phyloP scores from a whole-genome alignment of 257 asterid species.

The Solanum virginianum region DNA sequence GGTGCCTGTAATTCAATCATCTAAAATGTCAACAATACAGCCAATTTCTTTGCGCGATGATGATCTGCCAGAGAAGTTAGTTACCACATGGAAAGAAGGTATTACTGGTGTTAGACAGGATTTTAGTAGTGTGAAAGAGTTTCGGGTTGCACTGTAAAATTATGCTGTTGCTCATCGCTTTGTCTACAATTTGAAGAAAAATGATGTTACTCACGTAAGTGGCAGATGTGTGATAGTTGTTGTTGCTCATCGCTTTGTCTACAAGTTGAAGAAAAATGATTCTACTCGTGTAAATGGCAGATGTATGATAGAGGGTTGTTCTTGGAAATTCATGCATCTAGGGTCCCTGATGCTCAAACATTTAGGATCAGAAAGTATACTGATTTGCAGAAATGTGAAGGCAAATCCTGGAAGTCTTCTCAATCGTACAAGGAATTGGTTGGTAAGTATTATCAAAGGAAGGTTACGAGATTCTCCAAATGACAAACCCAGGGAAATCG shows the following conservation, averaged over 20 bases:
- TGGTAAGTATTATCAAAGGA: slow-evolving; percentile 69
- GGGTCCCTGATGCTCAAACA: slow-evolving; percentile 51
- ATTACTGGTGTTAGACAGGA: slow-evolving; percentile 76
- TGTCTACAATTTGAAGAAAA: slow-evolving; percentile 62
- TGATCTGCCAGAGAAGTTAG: slow-evolving; percentile 64
- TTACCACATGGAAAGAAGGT: slow-evolving; percentile 68
- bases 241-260: slow-evolving; percentile 65
- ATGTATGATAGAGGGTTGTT: slow-evolving; percentile 70
- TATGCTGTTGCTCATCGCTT: slow-evolving; percentile 76
- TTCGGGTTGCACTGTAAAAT: slow-evolving; percentile 69
- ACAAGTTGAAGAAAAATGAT: slow-evolving; percentile 67
- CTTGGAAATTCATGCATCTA: slow-evolving; percentile 85
- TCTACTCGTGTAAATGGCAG: slow-evolving; percentile 64
- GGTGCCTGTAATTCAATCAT: no score
- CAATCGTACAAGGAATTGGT: slow-evolving; percentile 74
- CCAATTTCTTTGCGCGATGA: slow-evolving; percentile 27
- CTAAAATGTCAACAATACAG: no score
- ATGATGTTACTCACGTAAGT: slow-evolving; percentile 63
- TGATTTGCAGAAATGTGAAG: slow-evolving; percentile 61
- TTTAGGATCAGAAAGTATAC: slow-evolving; percentile 64
- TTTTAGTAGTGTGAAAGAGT: slow-evolving; percentile 67
- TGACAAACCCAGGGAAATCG: slow-evolving; percentile 73
- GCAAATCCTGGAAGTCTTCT: slow-evolving; percentile 73
- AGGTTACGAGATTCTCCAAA: slow-evolving; percentile 56
- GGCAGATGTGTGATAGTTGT: slow-evolving; percentile 67